phyloP scores from a whole-genome alignment of 305 asterid genomes.

The Petunia hybrid region DNA sequence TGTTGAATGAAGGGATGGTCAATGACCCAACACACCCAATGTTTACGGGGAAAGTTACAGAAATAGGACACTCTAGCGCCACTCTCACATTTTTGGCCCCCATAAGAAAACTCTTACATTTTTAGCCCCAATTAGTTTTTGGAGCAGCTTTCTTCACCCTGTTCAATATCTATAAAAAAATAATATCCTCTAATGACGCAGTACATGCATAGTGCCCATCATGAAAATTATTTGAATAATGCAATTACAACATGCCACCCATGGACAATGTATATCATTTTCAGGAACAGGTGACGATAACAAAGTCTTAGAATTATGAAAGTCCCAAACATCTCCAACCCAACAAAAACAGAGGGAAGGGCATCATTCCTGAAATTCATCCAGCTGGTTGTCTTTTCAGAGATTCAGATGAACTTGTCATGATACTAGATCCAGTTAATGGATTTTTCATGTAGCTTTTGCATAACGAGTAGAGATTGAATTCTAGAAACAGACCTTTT shows the following conservation, averaged over 20 bases:
- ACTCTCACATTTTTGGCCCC: too few species aligned
- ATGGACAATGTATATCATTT: neutral
- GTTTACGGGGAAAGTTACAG: neutral
- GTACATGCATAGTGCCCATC: neutral
- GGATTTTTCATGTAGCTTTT: neutral
- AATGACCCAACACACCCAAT: neutral
- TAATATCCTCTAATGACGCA: neutral
- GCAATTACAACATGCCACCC: neutral
- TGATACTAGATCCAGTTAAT: neutral
- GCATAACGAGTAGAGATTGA: constrained; percentile 12
- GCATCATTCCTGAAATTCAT: constrained; percentile 8
- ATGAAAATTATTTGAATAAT: neutral
- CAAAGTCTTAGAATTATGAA: neutral
- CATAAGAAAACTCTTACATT: too few species aligned
- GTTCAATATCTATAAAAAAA: neutral
- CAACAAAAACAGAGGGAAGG: constrained; percentile 30
- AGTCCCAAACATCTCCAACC: neutral
- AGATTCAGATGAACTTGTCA: neutral
- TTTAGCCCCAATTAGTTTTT: neutral
- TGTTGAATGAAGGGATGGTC: neutral
- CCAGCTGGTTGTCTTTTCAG: neutral
- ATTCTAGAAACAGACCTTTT: constrained; percentile 66
- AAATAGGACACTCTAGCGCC: too few species aligned
- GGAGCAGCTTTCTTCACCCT: neutral
- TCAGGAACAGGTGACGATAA: neutral